These are phyloP conservation scores for Tulasnella sp. DNA, from an alignment of 768 basidiomycete species.

Conservation along the genomic window DNA sequence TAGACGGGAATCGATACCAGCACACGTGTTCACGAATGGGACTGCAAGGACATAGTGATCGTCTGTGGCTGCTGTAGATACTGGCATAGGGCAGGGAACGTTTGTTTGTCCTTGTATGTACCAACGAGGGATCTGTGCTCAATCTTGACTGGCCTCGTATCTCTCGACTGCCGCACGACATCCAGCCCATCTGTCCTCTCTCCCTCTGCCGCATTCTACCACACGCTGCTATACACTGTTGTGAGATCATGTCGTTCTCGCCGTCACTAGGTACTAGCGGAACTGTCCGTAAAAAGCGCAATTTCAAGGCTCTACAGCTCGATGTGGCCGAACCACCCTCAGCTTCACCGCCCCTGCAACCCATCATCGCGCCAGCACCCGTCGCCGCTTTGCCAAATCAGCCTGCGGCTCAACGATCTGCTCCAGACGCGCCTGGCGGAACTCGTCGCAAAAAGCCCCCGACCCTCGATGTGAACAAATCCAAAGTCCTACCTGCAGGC, in stretches of 20 bases:
- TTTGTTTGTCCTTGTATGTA: neutral
- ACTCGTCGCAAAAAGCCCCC: constrained; percentile 29
- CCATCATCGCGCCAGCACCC: constrained; percentile 31
- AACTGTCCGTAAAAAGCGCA: constrained; percentile 76
- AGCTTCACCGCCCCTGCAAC: constrained; percentile 10
- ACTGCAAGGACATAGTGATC: neutral
- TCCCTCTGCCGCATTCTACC: neutral
- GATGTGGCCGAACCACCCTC: constrained; percentile 35
- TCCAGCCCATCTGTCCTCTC: neutral
- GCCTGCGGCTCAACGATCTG: constrained; percentile 30
- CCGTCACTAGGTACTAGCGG: neutral
- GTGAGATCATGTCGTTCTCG: neutral
- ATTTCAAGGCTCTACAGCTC: constrained; percentile 81
- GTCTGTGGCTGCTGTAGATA: neutral
- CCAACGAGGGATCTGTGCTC: neutral
- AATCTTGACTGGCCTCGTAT: constrained; percentile 2
- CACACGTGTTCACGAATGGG: neutral
- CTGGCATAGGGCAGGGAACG: neutral
- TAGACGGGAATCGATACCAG: neutral
- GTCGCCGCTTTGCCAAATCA: neutral
- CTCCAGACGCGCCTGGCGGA: constrained; percentile 32
- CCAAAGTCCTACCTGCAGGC: constrained; percentile 41
- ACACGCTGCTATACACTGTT: neutral
- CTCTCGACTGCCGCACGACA: constrained; percentile 2
- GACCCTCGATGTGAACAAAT: constrained; percentile 35